These are phyloP conservation scores for Besnoitia besnoiti DNA, from an alignment of 169 alveolate genomes.

Conservation along the genomic window DNA sequence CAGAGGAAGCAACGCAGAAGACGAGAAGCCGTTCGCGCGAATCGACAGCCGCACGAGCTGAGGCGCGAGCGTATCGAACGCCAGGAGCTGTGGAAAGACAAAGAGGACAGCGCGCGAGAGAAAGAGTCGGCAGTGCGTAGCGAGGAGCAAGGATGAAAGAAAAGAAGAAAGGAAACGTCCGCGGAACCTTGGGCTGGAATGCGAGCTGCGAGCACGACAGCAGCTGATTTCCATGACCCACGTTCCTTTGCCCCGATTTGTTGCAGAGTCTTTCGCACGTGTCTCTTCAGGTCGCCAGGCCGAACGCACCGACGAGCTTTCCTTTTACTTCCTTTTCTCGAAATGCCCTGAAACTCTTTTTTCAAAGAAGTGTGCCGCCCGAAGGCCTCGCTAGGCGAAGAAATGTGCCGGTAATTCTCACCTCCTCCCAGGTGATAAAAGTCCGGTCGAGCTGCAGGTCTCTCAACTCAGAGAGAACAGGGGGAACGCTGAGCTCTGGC, in stretches of 20 bases:
- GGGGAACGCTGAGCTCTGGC: not conserved
- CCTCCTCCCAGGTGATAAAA: not conserved
- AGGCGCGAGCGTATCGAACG: not conserved
- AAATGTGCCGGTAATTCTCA: not conserved
- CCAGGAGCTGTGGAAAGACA: not conserved
- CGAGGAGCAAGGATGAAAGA: too few species aligned
- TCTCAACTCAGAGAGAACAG: not conserved
- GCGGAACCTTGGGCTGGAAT: too few species aligned
- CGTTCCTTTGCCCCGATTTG: too few species aligned
- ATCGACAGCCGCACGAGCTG: not conserved
- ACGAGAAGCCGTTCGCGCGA: slow-evolving; percentile 5
- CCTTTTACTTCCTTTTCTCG: too few species aligned
- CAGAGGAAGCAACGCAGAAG: not conserved
- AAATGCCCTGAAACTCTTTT: not conserved
- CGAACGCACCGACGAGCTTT: too few species aligned
- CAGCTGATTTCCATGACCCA: too few species aligned
- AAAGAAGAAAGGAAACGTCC: too few species aligned
- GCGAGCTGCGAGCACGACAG: too few species aligned
- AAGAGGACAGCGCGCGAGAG: not conserved
- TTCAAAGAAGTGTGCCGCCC: not conserved
- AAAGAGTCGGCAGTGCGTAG: not conserved
- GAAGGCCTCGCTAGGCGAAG: not conserved
- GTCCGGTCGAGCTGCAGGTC: not conserved
- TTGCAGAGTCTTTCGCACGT: too few species aligned
- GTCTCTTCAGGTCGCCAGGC: too few species aligned